Evolutionary conservation across 2,329 filamentous ascomycete species (phyloP).

Genomic region (Helicocarpus griseus): DNA sequence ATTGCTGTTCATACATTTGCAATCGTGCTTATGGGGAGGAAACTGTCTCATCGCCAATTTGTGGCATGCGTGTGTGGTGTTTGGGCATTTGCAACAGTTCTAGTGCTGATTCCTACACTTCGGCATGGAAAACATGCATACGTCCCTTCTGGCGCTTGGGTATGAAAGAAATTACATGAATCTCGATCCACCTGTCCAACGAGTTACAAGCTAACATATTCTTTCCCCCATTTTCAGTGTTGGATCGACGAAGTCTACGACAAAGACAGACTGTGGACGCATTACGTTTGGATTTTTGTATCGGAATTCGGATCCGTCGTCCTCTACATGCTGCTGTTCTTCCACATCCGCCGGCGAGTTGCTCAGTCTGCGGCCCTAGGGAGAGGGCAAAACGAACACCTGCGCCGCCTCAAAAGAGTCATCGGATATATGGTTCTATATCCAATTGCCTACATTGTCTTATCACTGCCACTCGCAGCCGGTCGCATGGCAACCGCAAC

Average conservation of each 20-base stretch:
- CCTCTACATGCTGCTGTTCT: constrained; percentile 41
- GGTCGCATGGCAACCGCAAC: constrained; percentile 34
- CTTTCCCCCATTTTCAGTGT: constrained; percentile 28
- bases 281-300: constrained; percentile 47
- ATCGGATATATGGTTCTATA: constrained; percentile 40
- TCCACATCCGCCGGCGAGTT: constrained; percentile 39
- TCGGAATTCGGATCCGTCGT: constrained; percentile 42
- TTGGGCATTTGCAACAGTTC: constrained; percentile 37
- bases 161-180: constrained; percentile 20
- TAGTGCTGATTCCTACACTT: constrained; percentile 39
- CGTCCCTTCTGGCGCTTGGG: constrained; percentile 43
- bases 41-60: constrained; percentile 38
- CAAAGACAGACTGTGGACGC: constrained; percentile 39
- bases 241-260: constrained; percentile 40
- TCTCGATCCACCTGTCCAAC: background rate
- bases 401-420: constrained; percentile 32
- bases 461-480: constrained; percentile 54
- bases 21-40: constrained; percentile 39
- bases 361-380: constrained; percentile 27
- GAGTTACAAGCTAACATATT: constrained; percentile 3
- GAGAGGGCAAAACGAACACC: constrained; percentile 26
- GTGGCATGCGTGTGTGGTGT: constrained; percentile 33
- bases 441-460: constrained; percentile 46
- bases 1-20: constrained; percentile 47
- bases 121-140: constrained; percentile 36